Conservation (phyloP, 208 protist genomes). For the Acanthamoeba divionensis region DNA sequence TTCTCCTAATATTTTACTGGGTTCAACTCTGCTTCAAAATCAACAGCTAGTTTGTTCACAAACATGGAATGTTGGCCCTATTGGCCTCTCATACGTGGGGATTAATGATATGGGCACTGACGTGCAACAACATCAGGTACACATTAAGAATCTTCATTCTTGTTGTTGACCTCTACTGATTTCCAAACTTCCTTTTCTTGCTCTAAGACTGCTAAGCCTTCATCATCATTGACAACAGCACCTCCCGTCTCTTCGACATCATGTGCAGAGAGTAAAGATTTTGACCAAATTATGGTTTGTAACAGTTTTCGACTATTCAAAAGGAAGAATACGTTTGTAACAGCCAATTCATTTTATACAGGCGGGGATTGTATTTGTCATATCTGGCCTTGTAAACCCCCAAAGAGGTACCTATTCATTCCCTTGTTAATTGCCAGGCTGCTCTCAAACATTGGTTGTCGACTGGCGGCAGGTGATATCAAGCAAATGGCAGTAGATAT, state of each 20-base stretch:
- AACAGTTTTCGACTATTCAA: not conserved
- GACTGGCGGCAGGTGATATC: not conserved
- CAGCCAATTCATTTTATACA: not conserved
- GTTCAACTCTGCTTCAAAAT: too few species aligned
- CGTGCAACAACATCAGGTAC: slow-evolving; percentile 7
- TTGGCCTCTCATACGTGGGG: not conserved
- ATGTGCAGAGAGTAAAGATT: not conserved
- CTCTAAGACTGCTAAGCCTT: not conserved
- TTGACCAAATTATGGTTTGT: not conserved
- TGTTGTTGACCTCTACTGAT: not conserved
- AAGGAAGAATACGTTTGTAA: not conserved
- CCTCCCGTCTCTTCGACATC: not conserved
- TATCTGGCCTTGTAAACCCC: not conserved
- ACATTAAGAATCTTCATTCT: too few species aligned
- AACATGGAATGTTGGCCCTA: slow-evolving; percentile 8
- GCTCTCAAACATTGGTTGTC: not conserved
- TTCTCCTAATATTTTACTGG: too few species aligned
- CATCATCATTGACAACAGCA: not conserved
- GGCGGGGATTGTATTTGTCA: not conserved
- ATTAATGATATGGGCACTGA: not conserved
- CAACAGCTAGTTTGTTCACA: not conserved
- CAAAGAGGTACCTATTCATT: not conserved
- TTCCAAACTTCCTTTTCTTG: not conserved
- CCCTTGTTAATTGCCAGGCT: not conserved
- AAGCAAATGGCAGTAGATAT: not conserved